Evolutionary conservation across 1,284 basidiomycete species (phyloP).

Genomic region (Cryptococcus sp.): DNA sequence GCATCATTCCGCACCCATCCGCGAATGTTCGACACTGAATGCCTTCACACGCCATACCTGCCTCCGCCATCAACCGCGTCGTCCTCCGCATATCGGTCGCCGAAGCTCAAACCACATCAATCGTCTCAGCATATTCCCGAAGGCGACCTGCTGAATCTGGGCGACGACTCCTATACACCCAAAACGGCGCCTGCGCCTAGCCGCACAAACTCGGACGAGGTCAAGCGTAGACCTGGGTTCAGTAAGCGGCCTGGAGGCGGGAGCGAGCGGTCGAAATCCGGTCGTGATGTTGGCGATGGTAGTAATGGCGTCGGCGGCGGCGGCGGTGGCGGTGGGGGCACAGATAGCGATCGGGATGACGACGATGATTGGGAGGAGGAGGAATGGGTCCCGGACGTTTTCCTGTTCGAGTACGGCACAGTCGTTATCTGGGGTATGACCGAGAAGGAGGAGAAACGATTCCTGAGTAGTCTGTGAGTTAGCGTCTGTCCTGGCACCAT

Average conservation of each 20-base stretch:
- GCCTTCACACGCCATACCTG: slow-evolving; percentile 52
- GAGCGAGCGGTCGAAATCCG: slow-evolving; percentile 57
- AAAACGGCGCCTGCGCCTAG: slow-evolving; percentile 15
- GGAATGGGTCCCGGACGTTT: slow-evolving; percentile 72
- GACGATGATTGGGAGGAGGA: slow-evolving; percentile 62
- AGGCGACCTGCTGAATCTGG: slow-evolving; percentile 48
- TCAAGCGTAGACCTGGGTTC: slow-evolving; percentile 47
- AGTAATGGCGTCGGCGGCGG: slow-evolving; percentile 56
- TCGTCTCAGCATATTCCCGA: slow-evolving; percentile 39
- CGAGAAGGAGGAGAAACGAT: slow-evolving; percentile 83
- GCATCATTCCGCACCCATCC: slow-evolving; percentile 80
- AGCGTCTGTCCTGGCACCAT: background rate
- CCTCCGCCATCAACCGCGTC: slow-evolving; percentile 40
- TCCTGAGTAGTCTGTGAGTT: slow-evolving; percentile 81
- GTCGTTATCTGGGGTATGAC: slow-evolving; percentile 98
- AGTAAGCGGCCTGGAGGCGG: slow-evolving; percentile 49
- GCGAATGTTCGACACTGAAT: slow-evolving; percentile 58
- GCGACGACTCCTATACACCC: slow-evolving; percentile 15
- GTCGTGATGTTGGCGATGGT: slow-evolving; percentile 58
- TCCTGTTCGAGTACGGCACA: slow-evolving; percentile 85
- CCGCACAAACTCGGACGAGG: slow-evolving; percentile 12
- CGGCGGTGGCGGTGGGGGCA: slow-evolving; percentile 19
- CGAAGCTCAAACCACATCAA: slow-evolving; percentile 41
- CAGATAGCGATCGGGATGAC: slow-evolving; percentile 47
- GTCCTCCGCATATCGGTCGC: slow-evolving; percentile 23